Percentiles rank a stretch among this genome's conserved stretches.
Conservation (phyloP, 768 basidiomycete species). For the Termitomyces sp. region DNA sequence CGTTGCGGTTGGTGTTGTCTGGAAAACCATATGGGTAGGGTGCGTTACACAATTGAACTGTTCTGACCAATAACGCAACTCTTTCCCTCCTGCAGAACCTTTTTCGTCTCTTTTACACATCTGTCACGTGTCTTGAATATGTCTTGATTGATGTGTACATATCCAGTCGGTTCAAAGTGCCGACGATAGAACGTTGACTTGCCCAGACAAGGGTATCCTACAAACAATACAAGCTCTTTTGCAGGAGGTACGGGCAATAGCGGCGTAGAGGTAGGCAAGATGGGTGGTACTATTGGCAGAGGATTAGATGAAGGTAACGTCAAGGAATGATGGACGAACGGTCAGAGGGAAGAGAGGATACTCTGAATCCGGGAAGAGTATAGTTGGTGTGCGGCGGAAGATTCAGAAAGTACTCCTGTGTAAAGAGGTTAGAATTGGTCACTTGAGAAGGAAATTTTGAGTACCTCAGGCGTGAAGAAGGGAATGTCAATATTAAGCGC, state of each 20-base stretch:
- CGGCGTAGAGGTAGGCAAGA: constrained; percentile 48
- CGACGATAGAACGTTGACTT: constrained; percentile 78
- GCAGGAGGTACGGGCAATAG: constrained; percentile 37
- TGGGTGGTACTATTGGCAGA: constrained; percentile 39
- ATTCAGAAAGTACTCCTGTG: constrained; percentile 77
- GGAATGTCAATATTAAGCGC: constrained; percentile 70
- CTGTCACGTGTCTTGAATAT: constrained; percentile 68
- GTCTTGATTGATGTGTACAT: constrained; percentile 88
- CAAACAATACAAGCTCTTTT: constrained; percentile 48
- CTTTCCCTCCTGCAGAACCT: constrained; percentile 48
- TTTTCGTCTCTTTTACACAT: constrained; percentile 65
- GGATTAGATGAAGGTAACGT: constrained; percentile 6
- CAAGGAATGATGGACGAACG: constrained; percentile 21
- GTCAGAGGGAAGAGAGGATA: constrained; percentile 39
- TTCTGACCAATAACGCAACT: constrained; percentile 78
- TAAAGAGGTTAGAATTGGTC: not conserved
- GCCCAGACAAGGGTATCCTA: constrained; percentile 59
- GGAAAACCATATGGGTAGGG: not conserved
- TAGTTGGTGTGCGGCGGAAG: constrained; percentile 39
- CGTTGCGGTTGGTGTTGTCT: constrained; percentile 94
- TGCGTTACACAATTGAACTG: not conserved
- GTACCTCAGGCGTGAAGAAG: constrained; percentile 86
- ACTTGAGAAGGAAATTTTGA: not conserved
- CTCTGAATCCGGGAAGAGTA: constrained; percentile 65
- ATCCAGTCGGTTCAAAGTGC: constrained; percentile 66